Evolutionary conservation across 2,329 filamentous ascomycete genomes (phyloP), one percentile per base, ranked within the genome.

Genomic region (Microascus cirrosus): DNA sequence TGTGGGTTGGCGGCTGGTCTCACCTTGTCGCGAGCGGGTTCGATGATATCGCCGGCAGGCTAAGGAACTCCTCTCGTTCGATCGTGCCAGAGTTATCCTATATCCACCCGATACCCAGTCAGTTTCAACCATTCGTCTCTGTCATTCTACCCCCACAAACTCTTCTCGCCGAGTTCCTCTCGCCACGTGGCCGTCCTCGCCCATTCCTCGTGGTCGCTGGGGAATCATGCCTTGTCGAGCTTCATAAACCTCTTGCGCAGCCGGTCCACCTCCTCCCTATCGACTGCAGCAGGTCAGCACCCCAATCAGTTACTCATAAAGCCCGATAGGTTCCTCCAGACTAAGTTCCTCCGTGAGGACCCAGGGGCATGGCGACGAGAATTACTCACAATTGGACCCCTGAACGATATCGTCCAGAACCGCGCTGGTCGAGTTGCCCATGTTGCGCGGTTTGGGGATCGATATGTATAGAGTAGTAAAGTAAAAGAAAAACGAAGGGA

Each of bases 191-290:
- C 22, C 52, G 1, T 42, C 53, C 6, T n/a, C 39, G n/a, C 53
- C 7, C 15, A 7, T 24, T 28, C 24, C 18, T 50, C 45, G 2
- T 2, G 7, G 25, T 28, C 42, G 22, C 2, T 22, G 51, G 48
- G 13, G 12, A 32, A 54, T n/a, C 56, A 64, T 74, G 94, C 93
- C 83, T 96, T 97, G 75, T 99, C 94, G 60, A 99, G 79, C 77
- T 99, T 99, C 93, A 97, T 97, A 70, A 99, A 99, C 61, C 93
- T 84, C 79, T 99, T 99, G 69, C 91, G 84, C 70, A 99, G 80
- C 68, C 94, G 84, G 71, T 97, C 94, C 60, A 99, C 91, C 74
- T 99, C 94, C 68, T 99, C 94, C 72, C 89, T 87, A 77, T 99
- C 90, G 78, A 99, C 93, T 97, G 24, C 7, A 53, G 28, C 39